A percentile compares a stretch with the other conserved stretches of the same genome.
Conservation (phyloP, 768 basidiomycete species). For the Sporobolomyces pararoseus region DNA sequence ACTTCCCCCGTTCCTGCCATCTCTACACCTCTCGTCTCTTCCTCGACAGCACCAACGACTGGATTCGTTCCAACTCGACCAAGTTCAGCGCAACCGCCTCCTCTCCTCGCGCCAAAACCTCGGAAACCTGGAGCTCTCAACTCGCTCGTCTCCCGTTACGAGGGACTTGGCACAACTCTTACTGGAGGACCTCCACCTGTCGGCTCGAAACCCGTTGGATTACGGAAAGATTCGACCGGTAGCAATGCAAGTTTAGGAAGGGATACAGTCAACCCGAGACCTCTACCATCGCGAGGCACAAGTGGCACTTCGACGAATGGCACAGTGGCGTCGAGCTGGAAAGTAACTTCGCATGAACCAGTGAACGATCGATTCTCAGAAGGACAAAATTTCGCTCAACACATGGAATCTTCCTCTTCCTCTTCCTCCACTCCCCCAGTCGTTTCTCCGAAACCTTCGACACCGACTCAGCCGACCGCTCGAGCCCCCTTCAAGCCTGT, state of each 20-base stretch:
- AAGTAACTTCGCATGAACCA: neutral
- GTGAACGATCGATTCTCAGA: neutral
- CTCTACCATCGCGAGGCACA: conserved; percentile 14
- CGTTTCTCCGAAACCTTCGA: neutral
- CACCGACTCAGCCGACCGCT: neutral
- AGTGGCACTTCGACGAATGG: conserved; percentile 3
- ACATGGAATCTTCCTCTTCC: neutral
- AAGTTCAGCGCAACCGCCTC: neutral
- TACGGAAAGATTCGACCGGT: conserved; percentile 32
- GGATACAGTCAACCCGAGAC: conserved; percentile 23
- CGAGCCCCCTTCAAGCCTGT: conserved; percentile 35
- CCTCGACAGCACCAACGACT: conserved; percentile 9
- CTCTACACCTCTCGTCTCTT: neutral
- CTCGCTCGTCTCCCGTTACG: conserved; percentile 35
- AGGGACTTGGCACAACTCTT: neutral
- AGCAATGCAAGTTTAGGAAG: conserved; percentile 2
- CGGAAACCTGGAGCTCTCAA: conserved; percentile 19
- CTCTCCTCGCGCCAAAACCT: conserved; percentile 22
- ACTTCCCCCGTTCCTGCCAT: neutral
- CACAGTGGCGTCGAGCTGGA: neutral
- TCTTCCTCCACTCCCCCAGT: neutral
- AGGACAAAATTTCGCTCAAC: neutral
- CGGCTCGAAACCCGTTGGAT: conserved; percentile 23
- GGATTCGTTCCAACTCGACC: conserved; percentile 9
- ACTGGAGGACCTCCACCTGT: conserved; percentile 31